Evolutionary conservation across 2,329 filamentous ascomycete species (phyloP), one percentile per base, ranked within the genome.

Genomic region (Colletotrichum kahawae): DNA sequence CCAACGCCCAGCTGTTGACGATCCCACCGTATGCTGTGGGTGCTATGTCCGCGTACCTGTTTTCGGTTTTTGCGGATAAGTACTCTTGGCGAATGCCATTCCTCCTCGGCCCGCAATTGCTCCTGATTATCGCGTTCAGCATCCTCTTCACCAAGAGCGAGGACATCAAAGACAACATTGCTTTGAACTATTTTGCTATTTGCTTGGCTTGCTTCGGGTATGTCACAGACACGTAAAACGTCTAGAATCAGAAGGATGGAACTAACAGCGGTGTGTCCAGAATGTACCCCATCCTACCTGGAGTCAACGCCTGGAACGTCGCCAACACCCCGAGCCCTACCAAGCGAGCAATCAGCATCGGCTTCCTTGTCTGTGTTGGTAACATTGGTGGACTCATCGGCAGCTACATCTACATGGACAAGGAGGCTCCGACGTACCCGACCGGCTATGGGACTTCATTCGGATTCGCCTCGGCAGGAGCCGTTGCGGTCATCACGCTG

Each of bases 261-360:
- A n/a, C 16, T 48, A 34, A 65, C 54, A 6, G 38, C 24, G 79
- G 80, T 56, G 6, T 83, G 5, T 16, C 1, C 16, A 77, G 86
- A 24, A 83, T 86, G 79, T 87, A 87, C 63, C 85, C 85, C 0
- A 86, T 86, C 59, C 81, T 84, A 2, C 85, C 85, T 0, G 85
- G 81, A 3, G 82, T 82, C 27, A 86, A 84, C 38, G 82, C 85
- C 1, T 88, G 86, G 86, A 85, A 83, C 43, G 81, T 84, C 0
- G 81, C 80, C 70, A 88, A 87, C 67, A 80, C 83, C 0, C 82
- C 84, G 0, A 80, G 82, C 5, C 81, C 86, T 0, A 80, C 81
- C 0, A 87, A 85, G 63, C 81, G 86, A 27, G 85, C 85, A 7
- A 83, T 87, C 59, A 83, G 84, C 3, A 86, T 87, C 64, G 86